phyloP scores from a whole-genome alignment of 108 stramenopile genomes.

The Fistulifera pelliculosa region DNA sequence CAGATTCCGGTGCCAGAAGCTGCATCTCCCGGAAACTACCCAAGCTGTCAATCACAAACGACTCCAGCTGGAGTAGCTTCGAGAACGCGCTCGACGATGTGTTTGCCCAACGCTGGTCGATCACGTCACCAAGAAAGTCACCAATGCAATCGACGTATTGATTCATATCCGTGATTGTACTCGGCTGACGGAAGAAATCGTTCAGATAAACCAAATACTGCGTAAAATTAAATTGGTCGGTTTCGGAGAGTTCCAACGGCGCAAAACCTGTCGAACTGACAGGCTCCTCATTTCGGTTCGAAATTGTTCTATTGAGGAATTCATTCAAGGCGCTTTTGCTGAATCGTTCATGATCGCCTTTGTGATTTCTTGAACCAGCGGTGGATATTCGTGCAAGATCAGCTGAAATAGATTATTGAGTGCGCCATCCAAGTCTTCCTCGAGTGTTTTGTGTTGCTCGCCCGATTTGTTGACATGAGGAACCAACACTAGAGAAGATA shows the following conservation, averaged over 20 bases:
- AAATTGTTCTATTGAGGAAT: not conserved
- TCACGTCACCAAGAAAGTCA: no score
- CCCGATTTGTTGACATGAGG: not conserved
- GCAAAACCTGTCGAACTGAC: not conserved
- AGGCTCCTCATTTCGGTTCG: not conserved
- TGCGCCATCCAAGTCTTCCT: slow-evolving; percentile 10
- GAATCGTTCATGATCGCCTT: not conserved
- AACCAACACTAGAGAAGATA: not conserved
- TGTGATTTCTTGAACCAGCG: not conserved
- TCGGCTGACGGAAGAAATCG: no score
- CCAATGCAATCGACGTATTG: no score
- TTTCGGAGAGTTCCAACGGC: not conserved
- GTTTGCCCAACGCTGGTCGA: no score
- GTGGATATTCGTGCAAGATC: slow-evolving; percentile 1
- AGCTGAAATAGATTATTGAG: slow-evolving; percentile 9
- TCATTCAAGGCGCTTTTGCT: not conserved
- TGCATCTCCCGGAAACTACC: no score
- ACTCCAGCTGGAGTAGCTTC: no score
- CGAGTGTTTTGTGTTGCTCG: not conserved
- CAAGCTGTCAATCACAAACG: no score
- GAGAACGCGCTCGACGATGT: no score
- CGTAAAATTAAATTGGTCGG: not conserved
- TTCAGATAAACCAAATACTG: not conserved
- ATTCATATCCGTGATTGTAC: no score
- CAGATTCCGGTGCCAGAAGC: no score